Evolutionary conservation across 202 grass and related monocot species (phyloP).

Genomic region (Thinopyrum obtusiflorum): DNA sequence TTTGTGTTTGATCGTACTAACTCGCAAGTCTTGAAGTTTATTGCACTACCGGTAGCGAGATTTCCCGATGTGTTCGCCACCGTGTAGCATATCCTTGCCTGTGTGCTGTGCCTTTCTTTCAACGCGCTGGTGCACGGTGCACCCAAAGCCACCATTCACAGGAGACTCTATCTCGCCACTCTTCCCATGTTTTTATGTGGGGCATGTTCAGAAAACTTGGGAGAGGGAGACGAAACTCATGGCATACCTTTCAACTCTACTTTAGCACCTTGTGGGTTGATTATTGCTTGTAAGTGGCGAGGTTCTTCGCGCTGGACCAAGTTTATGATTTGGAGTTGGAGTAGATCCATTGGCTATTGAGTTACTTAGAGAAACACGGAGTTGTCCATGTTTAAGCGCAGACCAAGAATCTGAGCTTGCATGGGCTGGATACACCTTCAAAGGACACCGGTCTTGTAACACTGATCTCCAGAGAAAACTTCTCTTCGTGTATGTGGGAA

Average conservation of each 20-base stretch:
- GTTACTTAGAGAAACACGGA: no score
- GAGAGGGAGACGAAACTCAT: background rate
- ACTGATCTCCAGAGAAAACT: constrained; percentile 17
- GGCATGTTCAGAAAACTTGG: background rate
- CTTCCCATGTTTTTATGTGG: background rate
- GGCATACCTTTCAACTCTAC: constrained; percentile 3
- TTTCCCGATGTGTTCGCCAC: no score
- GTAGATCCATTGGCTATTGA: background rate
- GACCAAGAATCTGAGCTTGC: background rate
- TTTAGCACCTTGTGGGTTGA: constrained; percentile 14
- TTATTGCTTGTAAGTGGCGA: background rate
- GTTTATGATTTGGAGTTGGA: background rate
- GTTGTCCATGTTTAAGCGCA: no score
- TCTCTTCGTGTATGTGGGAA: background rate
- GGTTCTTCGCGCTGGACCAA: background rate
- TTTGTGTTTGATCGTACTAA: background rate
- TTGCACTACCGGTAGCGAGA: no score
- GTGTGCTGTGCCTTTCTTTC: no score
- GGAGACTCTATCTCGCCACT: no score
- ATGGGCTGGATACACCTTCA: constrained; percentile 7
- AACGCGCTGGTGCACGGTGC: no score
- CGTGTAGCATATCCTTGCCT: no score
- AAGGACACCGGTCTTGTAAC: background rate
- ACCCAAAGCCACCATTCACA: no score
- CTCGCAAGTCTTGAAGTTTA: no score